phyloP scores from a whole-genome alignment of 1,139 yeast species.

The Geotrichum candidum region DNA sequence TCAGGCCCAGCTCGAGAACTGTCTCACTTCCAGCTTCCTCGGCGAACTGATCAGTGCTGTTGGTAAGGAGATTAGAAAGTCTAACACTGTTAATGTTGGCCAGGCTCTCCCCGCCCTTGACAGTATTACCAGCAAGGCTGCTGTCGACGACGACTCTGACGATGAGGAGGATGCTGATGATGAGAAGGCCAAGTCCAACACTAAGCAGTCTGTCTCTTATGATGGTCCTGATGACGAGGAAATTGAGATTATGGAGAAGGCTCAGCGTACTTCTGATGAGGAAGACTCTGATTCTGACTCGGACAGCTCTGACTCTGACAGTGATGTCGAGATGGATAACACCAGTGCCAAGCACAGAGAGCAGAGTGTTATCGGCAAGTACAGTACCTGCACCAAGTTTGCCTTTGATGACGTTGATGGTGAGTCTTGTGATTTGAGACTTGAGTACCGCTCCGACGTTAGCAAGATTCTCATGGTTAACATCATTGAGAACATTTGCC shows the following conservation, averaged over 20 bases:
- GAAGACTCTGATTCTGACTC: slow-evolving; percentile 39
- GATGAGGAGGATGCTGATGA: slow-evolving; percentile 72
- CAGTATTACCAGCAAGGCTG: slow-evolving; percentile 22
- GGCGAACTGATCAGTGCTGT: slow-evolving; percentile 65
- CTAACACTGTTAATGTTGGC: slow-evolving; percentile 67
- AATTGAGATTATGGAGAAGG: slow-evolving; percentile 76
- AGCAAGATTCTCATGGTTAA: slow-evolving; percentile 96
- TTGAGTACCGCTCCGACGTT: slow-evolving; percentile 78
- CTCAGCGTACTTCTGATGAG: slow-evolving; percentile 41
- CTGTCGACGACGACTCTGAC: slow-evolving; percentile 36
- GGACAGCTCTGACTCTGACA: slow-evolving; percentile 30
- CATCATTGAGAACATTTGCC: slow-evolving; percentile 87
- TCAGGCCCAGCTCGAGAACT: slow-evolving; percentile 68
- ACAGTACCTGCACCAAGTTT: slow-evolving; percentile 67
- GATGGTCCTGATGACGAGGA: slow-evolving; percentile 95
- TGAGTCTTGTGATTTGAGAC: slow-evolving; percentile 85
- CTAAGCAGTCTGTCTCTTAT: slow-evolving; percentile 84
- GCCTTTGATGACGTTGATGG: slow-evolving; percentile 87
- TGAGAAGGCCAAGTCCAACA: slow-evolving; percentile 52
- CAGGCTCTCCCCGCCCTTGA: slow-evolving; percentile 43
- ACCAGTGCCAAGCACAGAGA: slow-evolving; percentile 70
- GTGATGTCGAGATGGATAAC: slow-evolving; percentile 31
- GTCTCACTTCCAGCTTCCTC: slow-evolving; percentile 61
- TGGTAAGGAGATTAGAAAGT: slow-evolving; percentile 76
- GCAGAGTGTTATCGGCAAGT: slow-evolving; percentile 67